Percentiles rank a stretch among this genome's conserved stretches.
phyloP scores from a whole-genome alignment of 2,329 filamentous ascomycete genomes.

The Fusarium globosum region DNA sequence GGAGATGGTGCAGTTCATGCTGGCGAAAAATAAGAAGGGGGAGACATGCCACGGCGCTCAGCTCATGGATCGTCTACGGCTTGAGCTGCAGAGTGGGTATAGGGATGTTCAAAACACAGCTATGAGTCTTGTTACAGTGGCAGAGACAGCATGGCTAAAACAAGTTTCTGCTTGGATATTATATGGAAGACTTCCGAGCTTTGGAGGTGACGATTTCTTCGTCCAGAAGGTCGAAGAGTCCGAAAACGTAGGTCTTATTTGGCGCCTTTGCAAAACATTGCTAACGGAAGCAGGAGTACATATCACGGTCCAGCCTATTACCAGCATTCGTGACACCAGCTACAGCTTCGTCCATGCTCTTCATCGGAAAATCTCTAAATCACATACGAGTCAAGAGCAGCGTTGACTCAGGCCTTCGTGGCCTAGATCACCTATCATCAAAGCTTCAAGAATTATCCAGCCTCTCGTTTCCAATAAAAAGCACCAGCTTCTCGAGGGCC shows the following conservation, averaged over 20 bases:
- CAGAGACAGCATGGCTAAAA: constrained; percentile 91
- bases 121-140: constrained; percentile 76
- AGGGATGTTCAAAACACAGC: constrained; percentile 84
- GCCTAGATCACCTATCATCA: constrained; percentile 70
- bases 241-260: constrained; percentile 52
- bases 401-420: constrained; percentile 57
- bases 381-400: constrained; percentile 74
- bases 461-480: constrained; percentile 79
- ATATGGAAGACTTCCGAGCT: constrained; percentile 83
- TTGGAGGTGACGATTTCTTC: constrained; percentile 89
- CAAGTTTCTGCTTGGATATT: constrained; percentile 91
- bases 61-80: constrained; percentile 80
- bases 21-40: constrained; percentile 51
- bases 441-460: constrained; percentile 77
- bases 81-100: constrained; percentile 87
- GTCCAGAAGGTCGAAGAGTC: constrained; percentile 65
- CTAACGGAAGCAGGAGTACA: constrained; percentile 62
- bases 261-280: not conserved
- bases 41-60: constrained; percentile 71
- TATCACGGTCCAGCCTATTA: constrained; percentile 68
- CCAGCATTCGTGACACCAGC: constrained; percentile 82
- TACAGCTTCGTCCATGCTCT: constrained; percentile 85
- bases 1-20: constrained; percentile 77
- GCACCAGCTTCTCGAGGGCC: constrained; percentile 74
- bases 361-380: constrained; percentile 89